These are phyloP conservation scores for Globisporangium canariense DNA, from an alignment of 352 stramenopile species.

Conservation along the genomic window DNA sequence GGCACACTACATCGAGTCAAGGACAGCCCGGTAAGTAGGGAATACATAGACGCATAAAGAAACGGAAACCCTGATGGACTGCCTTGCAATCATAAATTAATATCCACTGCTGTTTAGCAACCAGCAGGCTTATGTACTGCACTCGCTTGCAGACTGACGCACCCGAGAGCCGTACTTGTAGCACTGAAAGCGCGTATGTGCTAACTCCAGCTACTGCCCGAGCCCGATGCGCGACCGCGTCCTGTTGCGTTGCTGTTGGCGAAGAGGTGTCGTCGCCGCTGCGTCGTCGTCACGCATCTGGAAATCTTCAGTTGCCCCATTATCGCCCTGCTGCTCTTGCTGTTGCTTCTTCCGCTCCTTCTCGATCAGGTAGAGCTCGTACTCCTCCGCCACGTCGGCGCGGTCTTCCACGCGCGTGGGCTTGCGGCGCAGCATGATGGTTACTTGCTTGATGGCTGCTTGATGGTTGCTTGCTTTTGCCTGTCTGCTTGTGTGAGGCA, in stretches of 20 bases:
- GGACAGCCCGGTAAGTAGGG: too few species aligned
- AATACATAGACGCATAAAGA: too few species aligned
- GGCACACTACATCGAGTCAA: neutral
- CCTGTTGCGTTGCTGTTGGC: conserved; percentile 22
- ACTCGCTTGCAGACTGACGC: neutral
- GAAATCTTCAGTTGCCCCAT: neutral
- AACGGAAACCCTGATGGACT: too few species aligned
- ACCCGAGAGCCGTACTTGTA: neutral
- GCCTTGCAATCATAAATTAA: conserved; percentile 1
- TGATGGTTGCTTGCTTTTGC: neutral
- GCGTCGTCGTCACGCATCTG: conserved; percentile 11
- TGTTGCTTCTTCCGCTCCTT: conserved; percentile 33
- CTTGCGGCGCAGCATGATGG: conserved; percentile 47
- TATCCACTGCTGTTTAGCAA: neutral
- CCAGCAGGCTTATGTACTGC: neutral
- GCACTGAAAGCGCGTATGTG: neutral
- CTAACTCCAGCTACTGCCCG: conserved; percentile 5
- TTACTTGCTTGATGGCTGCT: neutral
- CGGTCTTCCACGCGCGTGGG: conserved; percentile 65
- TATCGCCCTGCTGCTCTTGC: neutral
- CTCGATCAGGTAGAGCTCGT: conserved; percentile 56
- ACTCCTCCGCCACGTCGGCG: conserved; percentile 68
- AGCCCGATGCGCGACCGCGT: conserved; percentile 35
- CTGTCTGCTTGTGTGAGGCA: neutral
- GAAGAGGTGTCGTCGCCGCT: conserved; percentile 3